These are phyloP conservation scores for Tagetes patula DNA, from an alignment of 129 eudicot genomes.

Conservation along the genomic window DNA sequence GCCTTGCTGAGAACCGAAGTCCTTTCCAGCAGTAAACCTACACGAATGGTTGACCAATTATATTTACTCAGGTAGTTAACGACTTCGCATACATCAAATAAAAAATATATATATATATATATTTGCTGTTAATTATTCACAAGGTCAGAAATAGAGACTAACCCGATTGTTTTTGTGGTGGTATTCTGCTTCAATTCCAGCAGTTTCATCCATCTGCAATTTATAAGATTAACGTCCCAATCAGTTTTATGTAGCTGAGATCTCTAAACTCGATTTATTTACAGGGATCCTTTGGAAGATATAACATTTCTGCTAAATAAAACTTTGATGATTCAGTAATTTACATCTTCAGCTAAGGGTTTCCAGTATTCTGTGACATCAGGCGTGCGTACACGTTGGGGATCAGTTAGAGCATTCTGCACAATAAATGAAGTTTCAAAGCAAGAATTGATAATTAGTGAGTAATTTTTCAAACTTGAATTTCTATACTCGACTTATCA, in stretches of 20 bases:
- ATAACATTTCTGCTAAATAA: neutral
- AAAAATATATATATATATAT: neutral
- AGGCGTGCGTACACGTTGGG: conserved; percentile 87
- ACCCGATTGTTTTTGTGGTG: conserved; percentile 95
- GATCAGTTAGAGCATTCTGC: conserved; percentile 90
- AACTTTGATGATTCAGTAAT: conserved; percentile 11
- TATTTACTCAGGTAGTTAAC: neutral
- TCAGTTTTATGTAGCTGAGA: conserved; percentile 12
- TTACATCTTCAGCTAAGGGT: conserved; percentile 92
- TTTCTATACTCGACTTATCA: neutral
- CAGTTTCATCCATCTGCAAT: conserved; percentile 81
- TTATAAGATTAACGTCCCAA: conserved; percentile 5
- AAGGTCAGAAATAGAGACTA: conserved; percentile 27
- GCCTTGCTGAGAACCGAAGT: conserved; percentile 91
- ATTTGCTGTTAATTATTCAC: neutral
- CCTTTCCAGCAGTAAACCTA: conserved; percentile 99
- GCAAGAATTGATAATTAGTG: neutral
- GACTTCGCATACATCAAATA: neutral
- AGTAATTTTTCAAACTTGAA: neutral
- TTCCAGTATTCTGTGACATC: conserved; percentile 82
- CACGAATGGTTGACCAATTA: conserved; percentile 13
- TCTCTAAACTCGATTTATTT: neutral
- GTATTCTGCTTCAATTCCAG: conserved; percentile 95
- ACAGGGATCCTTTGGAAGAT: neutral
- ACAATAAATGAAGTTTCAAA: conserved; percentile 16